Evolutionary conservation across 148 eudicot species (phyloP), one percentile per base, ranked within the genome.

Genomic region (Rhododendron kiyosumense): DNA sequence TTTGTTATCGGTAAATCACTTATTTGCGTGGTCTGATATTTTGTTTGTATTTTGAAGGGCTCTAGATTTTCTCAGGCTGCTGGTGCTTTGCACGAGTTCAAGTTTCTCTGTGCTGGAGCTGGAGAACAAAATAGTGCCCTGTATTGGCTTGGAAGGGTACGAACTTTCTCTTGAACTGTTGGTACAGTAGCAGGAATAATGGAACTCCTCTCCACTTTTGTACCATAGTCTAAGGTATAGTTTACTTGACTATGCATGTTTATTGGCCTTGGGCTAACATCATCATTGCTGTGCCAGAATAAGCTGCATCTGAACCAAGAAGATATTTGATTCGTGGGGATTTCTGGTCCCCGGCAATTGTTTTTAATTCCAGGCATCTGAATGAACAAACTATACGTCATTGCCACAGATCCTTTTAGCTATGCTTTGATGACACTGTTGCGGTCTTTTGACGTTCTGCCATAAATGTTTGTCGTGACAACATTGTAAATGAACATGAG

Each of bases 81-180:
- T 87, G 93, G 96, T 79, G 92, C 93, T 83, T 90, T 94, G 89
- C 98, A 97, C 78, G 98, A 97, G 85, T 94, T 95, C 78, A 94
- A 95, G 84, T 85, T 88, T 86, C 90, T 90, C 85, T 93, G 95
- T 88, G 81, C 88, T 78, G 93, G 89, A 74, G 83, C 80, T 38
- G 92, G 92, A 85, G 89, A 90, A 82, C 91, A 90, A 84, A 80
- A 92, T 85, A 84, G 92, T 81, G 89, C 87, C 82, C 86, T 91
- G 78, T 95, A 97, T 88, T 97, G 96, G 98, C 91, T 88, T 84
- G 99, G 98, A 89, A 93, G 96, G 95, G 99, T 97, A 95, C 88
- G 45, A 22, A 22, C 59, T 81, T 81, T 61, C 36, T 28, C 34
- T 79, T 85, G 75, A 38, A 34, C 63, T 38, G 28, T 46, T 77